Evolutionary conservation across 768 basidiomycete species (phyloP), one percentile per base, ranked within the genome.

Genomic region (Coprinopsis strossmayeri): DNA sequence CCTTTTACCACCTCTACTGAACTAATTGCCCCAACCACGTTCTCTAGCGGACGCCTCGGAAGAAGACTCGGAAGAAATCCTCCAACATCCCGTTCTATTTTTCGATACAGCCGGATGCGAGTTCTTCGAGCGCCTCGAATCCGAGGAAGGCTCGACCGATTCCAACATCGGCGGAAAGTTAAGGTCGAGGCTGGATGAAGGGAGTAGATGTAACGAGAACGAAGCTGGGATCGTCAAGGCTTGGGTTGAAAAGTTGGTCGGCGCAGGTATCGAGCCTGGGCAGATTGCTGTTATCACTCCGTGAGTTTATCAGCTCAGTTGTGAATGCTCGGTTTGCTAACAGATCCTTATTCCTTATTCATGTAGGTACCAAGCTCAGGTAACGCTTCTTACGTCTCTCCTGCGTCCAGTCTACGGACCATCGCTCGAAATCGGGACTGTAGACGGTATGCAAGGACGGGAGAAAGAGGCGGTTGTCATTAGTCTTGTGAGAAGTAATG

Each of bases 361-460:
- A 21, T 18, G 11, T 52, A 89, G 88, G 43, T 95, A 99, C 65
- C 92, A 96, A 70, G 90, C 93, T 0, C 96, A 99, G 64, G 94
- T 98, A 2, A 79, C 86, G 2, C 73, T 93, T 1, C 71, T 98
- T 32, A 79, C 89, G 0, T 82, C 85, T 0, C 68, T 91, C 35
- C 69, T 99, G 17, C 80, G 86, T 20, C 81, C 85, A 0, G 61
- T 69, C n/a, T 75, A 87, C 57, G 87, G 86, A 0, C 63, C 71
- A 0, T 69, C 69, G 21, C 74, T 98, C 0, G 93, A 97, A 56
- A 91, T 96, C 37, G 96, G 94, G 1, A 91, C 87, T 0, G 93
- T 98, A 1, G 96, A 98, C 60, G 92, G 93, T 0, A 89, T 97
- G 84, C 96, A 99, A 69, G 95, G 95, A 0, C 79, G 96, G 42